phyloP scores from a whole-genome alignment of 805 yeast species.

The Metschnikowia lochheadii region DNA sequence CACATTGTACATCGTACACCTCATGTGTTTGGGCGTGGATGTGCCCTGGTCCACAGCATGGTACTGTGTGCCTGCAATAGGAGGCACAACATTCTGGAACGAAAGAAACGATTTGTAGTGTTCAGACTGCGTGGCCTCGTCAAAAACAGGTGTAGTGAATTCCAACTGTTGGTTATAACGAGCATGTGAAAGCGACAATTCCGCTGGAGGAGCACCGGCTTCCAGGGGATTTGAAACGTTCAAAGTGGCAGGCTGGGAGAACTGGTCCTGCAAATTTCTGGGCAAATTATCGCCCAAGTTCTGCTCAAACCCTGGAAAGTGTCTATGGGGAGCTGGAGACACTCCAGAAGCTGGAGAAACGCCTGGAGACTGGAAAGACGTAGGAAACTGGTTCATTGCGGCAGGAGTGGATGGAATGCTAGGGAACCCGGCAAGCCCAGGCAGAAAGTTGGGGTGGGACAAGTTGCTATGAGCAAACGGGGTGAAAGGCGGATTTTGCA shows the following conservation, averaged over 20 bases:
- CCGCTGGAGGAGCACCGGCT: slow-evolving; percentile 7
- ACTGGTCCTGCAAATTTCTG: not conserved
- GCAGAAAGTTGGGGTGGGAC: slow-evolving; percentile 3
- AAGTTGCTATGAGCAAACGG: slow-evolving; percentile 3
- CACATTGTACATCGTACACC: slow-evolving; percentile 76
- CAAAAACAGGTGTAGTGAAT: slow-evolving; percentile 12
- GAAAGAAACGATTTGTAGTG: slow-evolving; percentile 53
- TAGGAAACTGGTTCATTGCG: slow-evolving; percentile 2
- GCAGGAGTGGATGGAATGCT: slow-evolving; percentile 3
- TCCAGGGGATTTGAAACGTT: slow-evolving; percentile 11
- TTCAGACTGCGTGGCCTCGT: slow-evolving; percentile 5
- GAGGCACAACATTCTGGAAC: slow-evolving; percentile 76
- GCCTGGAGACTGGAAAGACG: not conserved
- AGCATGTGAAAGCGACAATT: slow-evolving; percentile 12
- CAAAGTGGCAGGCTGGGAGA: slow-evolving; percentile 1
- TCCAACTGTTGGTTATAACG: slow-evolving; percentile 13
- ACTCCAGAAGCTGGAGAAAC: not conserved
- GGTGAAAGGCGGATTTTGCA: not conserved
- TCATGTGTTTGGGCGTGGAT: slow-evolving; percentile 73
- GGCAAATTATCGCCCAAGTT: not conserved
- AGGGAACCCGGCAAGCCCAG: not conserved
- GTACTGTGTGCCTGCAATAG: slow-evolving; percentile 71
- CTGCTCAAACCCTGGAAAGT: not conserved
- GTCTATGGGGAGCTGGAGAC: slow-evolving; percentile 1
- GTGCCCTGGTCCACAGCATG: slow-evolving; percentile 77